phyloP scores from a whole-genome alignment of 164 flowering plant species.

The Kingdonia uniflora region DNA sequence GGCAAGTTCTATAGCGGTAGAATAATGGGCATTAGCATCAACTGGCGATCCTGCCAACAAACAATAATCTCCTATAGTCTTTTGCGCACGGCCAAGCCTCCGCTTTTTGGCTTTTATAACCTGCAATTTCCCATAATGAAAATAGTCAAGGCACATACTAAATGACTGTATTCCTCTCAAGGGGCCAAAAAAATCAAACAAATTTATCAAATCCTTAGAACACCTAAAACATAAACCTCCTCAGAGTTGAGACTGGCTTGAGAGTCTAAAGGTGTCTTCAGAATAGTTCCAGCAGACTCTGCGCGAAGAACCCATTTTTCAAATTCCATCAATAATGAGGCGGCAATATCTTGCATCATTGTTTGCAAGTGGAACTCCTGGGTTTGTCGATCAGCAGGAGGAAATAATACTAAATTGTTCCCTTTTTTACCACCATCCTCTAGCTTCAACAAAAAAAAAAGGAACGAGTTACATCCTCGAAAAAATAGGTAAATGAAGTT shows the following conservation, averaged over 20 bases:
- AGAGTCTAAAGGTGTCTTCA: slow-evolving; percentile 98
- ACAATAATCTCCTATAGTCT: slow-evolving; percentile 97
- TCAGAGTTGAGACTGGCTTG: slow-evolving; percentile 99
- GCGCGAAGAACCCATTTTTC: slow-evolving; percentile 97
- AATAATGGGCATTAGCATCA: slow-evolving; percentile 98
- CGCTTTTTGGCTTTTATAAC: slow-evolving; percentile 94
- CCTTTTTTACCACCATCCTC: slow-evolving; percentile 62
- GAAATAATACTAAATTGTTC: slow-evolving; percentile 61
- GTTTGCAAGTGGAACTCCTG: slow-evolving; percentile 87
- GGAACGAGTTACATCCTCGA: not conserved
- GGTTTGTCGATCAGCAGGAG: slow-evolving; percentile 85
- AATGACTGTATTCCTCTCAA: too few species aligned
- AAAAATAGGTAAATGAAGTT: too few species aligned
- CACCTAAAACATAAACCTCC: slow-evolving; percentile 98
- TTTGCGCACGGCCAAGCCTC: slow-evolving; percentile 93
- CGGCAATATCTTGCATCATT: slow-evolving; percentile 99
- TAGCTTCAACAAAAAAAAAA: slow-evolving; percentile 28
- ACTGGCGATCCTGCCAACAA: slow-evolving; percentile 98
- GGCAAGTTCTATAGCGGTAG: slow-evolving; percentile 90
- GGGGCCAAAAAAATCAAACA: slow-evolving; percentile 2
- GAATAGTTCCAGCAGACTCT: slow-evolving; percentile 91
- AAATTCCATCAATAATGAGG: slow-evolving; percentile 92
- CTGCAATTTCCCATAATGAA: slow-evolving; percentile 27
- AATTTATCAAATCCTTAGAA: slow-evolving; percentile 34
- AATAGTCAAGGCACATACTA: slow-evolving; percentile 4